Base-by-base conservation (phyloP, 257 asterid genomes). In the Fraxinus pennsylvanica region DNA sequence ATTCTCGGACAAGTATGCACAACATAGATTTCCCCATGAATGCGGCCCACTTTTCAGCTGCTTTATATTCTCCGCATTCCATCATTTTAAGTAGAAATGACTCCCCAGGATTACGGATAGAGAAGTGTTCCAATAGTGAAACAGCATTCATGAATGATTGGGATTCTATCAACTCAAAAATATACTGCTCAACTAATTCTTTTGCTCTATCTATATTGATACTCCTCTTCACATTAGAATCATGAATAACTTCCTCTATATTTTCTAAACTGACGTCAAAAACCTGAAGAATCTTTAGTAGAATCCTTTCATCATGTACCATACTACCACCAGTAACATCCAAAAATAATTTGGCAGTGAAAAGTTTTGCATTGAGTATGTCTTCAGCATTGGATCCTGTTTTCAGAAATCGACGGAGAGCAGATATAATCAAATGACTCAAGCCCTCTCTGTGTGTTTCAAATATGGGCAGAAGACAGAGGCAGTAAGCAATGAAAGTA, bases 41-140 rank as follows among this genome's bases (percentile, higher is more conserved):
- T 38, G 89, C 76, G 35, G 99, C 99, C 99, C 97, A 96, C 91
- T 89, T 93, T 82, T 90, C 99, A 35, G 99, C 99, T 57, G 94
- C 97, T 85, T 82, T 90, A 76, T 79, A 85, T 71, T 92, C 88
- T 39, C 78, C 85, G 77, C 76, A 72, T 74, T 89, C 92, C 86
- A 96, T 76, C 93, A 96, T 80, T 87, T 82, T 91, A 61, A 86
- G 80, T 32, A 96, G 89, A 84, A 90, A 87, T 22, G 93, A 81
- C 80, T 87, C 94, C 15, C 88, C 97, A 71, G 82, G 84, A 71
- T 86, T 83, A 25, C 84, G 83, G 77, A 96, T 86, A 35, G 96
- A 85, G 78, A 96, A 96, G 81, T 92, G 98, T 77, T 88, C 89
- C 84, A 93, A 77, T 73, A 91, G 71, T 77, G 90, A 84, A 78